Evolutionary conservation across 352 stramenopile species (phyloP).

Genomic region (Globisporangium cederbergense): DNA sequence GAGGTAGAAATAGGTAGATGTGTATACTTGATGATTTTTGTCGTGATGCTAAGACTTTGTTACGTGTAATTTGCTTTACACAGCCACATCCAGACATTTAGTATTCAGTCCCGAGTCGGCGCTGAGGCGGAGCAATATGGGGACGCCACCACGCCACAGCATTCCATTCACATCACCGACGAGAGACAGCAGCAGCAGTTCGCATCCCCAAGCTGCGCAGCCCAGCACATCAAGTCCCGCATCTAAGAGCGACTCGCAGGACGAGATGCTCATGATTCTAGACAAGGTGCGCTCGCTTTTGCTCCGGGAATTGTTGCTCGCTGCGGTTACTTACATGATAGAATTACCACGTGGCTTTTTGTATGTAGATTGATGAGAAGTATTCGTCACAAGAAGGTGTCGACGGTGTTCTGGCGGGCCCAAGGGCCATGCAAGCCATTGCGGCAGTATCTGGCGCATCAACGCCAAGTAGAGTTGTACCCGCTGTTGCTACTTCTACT

Average conservation of each 20-base stretch:
- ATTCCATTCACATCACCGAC: background rate
- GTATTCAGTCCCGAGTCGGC: constrained; percentile 39
- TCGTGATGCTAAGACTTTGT: background rate
- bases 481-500: background rate
- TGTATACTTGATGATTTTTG: background rate
- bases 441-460: background rate
- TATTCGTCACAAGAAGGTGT: constrained; percentile 36
- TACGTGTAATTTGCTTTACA: background rate
- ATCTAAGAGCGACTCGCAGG: constrained; percentile 38
- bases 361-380: constrained; percentile 44
- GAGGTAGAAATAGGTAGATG: background rate
- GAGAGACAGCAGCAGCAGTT: background rate
- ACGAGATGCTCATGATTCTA: constrained; percentile 56
- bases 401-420: background rate
- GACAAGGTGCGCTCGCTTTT: constrained; percentile 29
- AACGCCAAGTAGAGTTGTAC: background rate
- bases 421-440: background rate
- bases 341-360: background rate
- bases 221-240: background rate
- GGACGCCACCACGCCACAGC: constrained; percentile 13
- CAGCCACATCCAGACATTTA: constrained; percentile 42
- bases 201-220: background rate
- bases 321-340: background rate
- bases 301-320: background rate
- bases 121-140: background rate